Conservation (phyloP, 352 stramenopile genomes). For the Phytopythium cucurbitacearum region DNA sequence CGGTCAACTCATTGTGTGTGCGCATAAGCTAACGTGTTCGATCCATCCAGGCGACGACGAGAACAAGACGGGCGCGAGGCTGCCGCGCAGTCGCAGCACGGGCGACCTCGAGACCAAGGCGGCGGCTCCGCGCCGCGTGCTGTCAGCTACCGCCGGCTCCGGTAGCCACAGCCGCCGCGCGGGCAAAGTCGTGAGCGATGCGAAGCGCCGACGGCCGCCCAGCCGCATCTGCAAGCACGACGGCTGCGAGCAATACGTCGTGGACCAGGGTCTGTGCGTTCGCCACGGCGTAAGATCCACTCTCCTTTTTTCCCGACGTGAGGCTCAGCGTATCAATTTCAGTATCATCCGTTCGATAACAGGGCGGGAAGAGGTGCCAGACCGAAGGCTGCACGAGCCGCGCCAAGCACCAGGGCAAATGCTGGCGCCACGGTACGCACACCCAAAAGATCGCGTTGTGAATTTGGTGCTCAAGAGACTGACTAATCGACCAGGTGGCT, state of each 20-base stretch:
- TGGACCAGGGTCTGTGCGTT: slow-evolving; percentile 73
- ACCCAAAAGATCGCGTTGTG: neutral
- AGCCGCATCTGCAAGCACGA: slow-evolving; percentile 73
- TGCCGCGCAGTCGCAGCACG: slow-evolving; percentile 25
- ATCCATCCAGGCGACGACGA: neutral
- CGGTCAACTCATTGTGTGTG: slow-evolving; percentile 9
- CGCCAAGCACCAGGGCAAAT: slow-evolving; percentile 62
- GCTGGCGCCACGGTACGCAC: slow-evolving; percentile 58
- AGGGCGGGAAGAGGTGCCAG: slow-evolving; percentile 61
- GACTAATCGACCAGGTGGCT: slow-evolving; percentile 26
- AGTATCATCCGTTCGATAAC: neutral
- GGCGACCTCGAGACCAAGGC: slow-evolving; percentile 15
- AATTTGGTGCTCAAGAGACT: slow-evolving; percentile 2
- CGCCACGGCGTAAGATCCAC: slow-evolving; percentile 42
- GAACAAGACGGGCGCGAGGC: slow-evolving; percentile 13
- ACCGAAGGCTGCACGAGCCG: slow-evolving; percentile 54
- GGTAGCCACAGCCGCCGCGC: slow-evolving; percentile 3
- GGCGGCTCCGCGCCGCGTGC: slow-evolving; percentile 1
- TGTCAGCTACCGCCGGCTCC: neutral
- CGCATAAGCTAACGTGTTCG: neutral
- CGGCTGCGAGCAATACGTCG: slow-evolving; percentile 73
- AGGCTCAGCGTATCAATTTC: no score
- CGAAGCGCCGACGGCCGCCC: slow-evolving; percentile 44
- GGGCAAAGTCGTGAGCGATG: slow-evolving; percentile 26
- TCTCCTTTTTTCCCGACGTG: no score